These are phyloP conservation scores for Sphaerobolus stellatus DNA, from an alignment of 1,284 basidiomycete genomes.

Conservation along the genomic window DNA sequence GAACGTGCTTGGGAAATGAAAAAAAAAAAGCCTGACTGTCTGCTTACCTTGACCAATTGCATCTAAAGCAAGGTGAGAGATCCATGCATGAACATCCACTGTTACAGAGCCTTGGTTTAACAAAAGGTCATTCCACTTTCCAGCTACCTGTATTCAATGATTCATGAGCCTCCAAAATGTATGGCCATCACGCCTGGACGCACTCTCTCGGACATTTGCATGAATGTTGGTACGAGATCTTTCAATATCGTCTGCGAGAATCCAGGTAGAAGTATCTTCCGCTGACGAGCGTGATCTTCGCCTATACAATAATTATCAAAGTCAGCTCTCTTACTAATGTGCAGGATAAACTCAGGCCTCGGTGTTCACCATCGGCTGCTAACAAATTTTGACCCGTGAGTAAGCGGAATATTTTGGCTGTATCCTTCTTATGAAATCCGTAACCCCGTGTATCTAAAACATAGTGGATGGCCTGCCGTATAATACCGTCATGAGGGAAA, in stretches of 20 bases:
- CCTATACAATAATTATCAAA: slow-evolving; percentile 22
- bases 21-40: too few species aligned
- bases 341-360: too few species aligned
- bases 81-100: slow-evolving; percentile 38
- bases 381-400: slow-evolving; percentile 37
- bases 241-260: slow-evolving; percentile 47
- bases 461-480: slow-evolving; percentile 36
- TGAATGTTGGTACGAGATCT: slow-evolving; percentile 50
- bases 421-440: slow-evolving; percentile 37
- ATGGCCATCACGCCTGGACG: slow-evolving; percentile 16
- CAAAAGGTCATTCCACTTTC: slow-evolving; percentile 48
- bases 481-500: background rate
- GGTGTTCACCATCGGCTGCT: slow-evolving; percentile 42
- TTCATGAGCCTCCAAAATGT: background rate
- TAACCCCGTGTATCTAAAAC: slow-evolving; percentile 42
- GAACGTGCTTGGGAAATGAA: background rate
- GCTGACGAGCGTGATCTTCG: slow-evolving; percentile 43
- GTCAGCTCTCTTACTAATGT: background rate
- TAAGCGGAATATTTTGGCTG: slow-evolving; percentile 30
- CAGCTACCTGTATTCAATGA: slow-evolving; percentile 36
- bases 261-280: slow-evolving; percentile 44
- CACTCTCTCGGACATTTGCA: slow-evolving; percentile 45
- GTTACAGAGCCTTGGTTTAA: slow-evolving; percentile 24
- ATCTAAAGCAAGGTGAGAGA: slow-evolving; percentile 32
- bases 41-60: slow-evolving; percentile 25